Base-by-base conservation (phyloP, 768 basidiomycete genomes). In the Ramaria rubella region DNA sequence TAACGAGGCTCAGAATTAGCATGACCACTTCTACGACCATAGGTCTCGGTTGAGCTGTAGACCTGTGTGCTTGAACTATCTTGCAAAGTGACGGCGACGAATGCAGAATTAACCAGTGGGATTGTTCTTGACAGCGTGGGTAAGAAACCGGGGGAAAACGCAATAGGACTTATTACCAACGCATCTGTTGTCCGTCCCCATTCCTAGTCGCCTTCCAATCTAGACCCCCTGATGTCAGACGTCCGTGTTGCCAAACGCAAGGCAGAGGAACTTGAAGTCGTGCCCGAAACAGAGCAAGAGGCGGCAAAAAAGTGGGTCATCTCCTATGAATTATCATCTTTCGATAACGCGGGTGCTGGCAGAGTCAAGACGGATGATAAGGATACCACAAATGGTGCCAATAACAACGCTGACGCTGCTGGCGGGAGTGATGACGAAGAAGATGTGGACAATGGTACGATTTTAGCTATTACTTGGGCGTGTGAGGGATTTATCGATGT, bases 281-380 rank as follows among this genome's bases (percentile, higher is more conserved):
- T 23, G 15, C 30, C 49, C 21, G 49, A 51, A 21, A 31, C 33
- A n/a, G 29, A 30, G 26, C 46, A 48, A 23, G 46, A 48, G 19
- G 15, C 24, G n/a, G 34, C 31, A 15, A 51, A 51, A 51, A 51
- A 31, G 49, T 51, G 3, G 24, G 30, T 33, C 49, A 33, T n/a
- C 23, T 21, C 17, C 40, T 42, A 21, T 4, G 14, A 42, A 17
- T 19, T 14, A 21, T 42, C n/a, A 21, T n/a, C 23, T 7, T 31
- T 33, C n/a, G 29, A 29, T 33, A 36, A 51, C 30, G 15, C 6
- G 30, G 19, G 11, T 2, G 9, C 24, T n/a, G 27, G 17, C 55
- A 66, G 67, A 55, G 61, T 64, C 24, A 68, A 67, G 60, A 62
- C 65, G 38, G 64, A 67, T 42, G 66, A 65, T 40, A 64, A 64